Conservation (phyloP, 176 grass and related monocot species). For the Triticum timopheevii region DNA sequence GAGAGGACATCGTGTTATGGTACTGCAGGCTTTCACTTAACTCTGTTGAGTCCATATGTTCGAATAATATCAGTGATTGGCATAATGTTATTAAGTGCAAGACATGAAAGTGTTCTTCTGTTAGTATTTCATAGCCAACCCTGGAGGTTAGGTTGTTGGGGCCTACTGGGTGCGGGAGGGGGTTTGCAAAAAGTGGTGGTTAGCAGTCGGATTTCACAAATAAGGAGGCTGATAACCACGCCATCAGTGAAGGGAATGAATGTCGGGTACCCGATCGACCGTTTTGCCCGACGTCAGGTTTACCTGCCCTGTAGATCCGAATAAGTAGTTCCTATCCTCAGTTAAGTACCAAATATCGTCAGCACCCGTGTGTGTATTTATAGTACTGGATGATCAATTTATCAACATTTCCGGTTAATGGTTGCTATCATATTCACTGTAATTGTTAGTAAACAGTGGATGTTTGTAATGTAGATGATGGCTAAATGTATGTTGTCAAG, state of each 20-base stretch:
- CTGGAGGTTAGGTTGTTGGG: neutral
- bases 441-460: neutral
- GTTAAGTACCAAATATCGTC: neutral
- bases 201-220: no score
- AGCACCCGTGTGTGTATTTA: neutral
- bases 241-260: no score
- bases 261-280: no score
- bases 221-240: no score
- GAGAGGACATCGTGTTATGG: constrained; percentile 99
- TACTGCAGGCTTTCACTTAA: constrained; percentile 20
- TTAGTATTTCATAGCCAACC: neutral
- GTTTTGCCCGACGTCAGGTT: no score
- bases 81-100: neutral
- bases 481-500: neutral
- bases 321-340: neutral
- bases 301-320: neutral
- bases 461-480: neutral
- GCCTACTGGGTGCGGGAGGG: neutral
- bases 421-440: neutral
- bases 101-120: neutral
- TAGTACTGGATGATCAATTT: neutral
- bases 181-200: no score
- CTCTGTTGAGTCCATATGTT: neutral
- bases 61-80: neutral
- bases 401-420: neutral